A percentile compares a stretch with the other conserved stretches of the same genome.
These are phyloP conservation scores for Scytalidium lignicola DNA, from an alignment of 2,329 filamentous ascomycete species.

Conservation along the genomic window DNA sequence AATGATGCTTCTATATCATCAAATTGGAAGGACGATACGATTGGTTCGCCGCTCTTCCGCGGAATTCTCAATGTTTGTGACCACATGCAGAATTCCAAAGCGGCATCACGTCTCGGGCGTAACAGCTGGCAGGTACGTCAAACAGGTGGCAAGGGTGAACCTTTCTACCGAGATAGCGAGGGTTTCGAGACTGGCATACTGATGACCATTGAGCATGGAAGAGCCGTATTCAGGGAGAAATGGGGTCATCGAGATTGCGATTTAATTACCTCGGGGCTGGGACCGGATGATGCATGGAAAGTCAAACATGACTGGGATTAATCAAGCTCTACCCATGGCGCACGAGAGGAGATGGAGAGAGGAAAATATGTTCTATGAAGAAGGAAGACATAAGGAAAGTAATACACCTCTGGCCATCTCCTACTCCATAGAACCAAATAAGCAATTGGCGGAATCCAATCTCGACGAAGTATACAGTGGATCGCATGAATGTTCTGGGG, in stretches of 20 bases:
- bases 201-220: slow-evolving; percentile 40
- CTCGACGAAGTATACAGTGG: no score
- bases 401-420: no score
- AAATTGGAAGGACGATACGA: slow-evolving; percentile 18
- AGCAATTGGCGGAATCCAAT: no score
- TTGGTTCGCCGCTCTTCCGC: slow-evolving; percentile 22
- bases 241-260: slow-evolving; percentile 43
- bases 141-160: slow-evolving; percentile 45
- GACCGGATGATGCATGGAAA: slow-evolving; percentile 40
- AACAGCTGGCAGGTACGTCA: slow-evolving; percentile 51
- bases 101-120: slow-evolving; percentile 25
- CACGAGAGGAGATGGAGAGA: no score
- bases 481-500: no score
- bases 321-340: neutral
- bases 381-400: no score
- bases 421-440: no score
- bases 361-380: no score
- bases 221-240: slow-evolving; percentile 36
- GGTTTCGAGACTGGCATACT: slow-evolving; percentile 40
- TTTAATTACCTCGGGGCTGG: slow-evolving; percentile 30
- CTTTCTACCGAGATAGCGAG: slow-evolving; percentile 44
- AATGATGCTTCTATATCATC: neutral
- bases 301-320: slow-evolving; percentile 37
- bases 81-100: slow-evolving; percentile 27
- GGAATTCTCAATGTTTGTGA: slow-evolving; percentile 24